A percentile compares a stretch with the other conserved stretches of the same genome.
Conservation (phyloP, 495 filamentous ascomycete species). For the Penicillium turbatum region DNA sequence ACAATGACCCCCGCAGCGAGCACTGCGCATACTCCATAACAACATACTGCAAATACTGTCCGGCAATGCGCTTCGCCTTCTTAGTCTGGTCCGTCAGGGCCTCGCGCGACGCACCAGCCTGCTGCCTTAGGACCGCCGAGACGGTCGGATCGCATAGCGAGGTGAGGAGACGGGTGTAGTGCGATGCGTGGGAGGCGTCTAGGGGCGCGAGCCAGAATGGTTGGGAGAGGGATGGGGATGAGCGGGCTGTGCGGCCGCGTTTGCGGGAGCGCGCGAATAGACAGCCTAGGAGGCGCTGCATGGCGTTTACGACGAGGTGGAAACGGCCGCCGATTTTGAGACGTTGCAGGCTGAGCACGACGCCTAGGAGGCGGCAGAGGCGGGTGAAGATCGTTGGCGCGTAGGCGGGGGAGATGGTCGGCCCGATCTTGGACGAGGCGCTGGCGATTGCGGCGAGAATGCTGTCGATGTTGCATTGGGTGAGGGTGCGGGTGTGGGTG, state of each 20-base stretch:
- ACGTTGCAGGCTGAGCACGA: slow-evolving; percentile 57
- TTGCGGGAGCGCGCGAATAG: slow-evolving; percentile 55
- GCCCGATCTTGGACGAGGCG: slow-evolving; percentile 44
- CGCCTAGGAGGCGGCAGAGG: slow-evolving; percentile 54
- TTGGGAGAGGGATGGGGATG: slow-evolving; percentile 22
- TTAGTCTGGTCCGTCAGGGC: slow-evolving; percentile 70
- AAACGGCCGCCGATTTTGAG: slow-evolving; percentile 63
- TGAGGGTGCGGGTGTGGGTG: slow-evolving; percentile 49
- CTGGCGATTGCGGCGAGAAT: slow-evolving; percentile 55
- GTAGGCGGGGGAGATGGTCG: slow-evolving; percentile 33
- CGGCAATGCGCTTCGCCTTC: slow-evolving; percentile 68
- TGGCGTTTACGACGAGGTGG: slow-evolving; percentile 60
- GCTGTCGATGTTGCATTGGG: slow-evolving; percentile 67
- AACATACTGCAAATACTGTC: slow-evolving; percentile 68
- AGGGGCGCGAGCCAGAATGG: slow-evolving; percentile 47
- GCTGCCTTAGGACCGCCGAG: slow-evolving; percentile 59
- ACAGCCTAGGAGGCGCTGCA: slow-evolving; percentile 60
- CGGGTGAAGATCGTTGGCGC: slow-evolving; percentile 55
- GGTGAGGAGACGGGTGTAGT: slow-evolving; percentile 67
- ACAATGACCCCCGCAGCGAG: slow-evolving; percentile 53
- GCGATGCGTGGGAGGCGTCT: slow-evolving; percentile 51
- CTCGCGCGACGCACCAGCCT: slow-evolving; percentile 31
- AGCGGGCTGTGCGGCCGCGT: slow-evolving; percentile 38
- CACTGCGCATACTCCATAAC: slow-evolving; percentile 66
- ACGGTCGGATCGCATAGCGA: slow-evolving; percentile 75